phyloP scores from a whole-genome alignment of 176 grass and related monocot species.

The Carex cristatella region DNA sequence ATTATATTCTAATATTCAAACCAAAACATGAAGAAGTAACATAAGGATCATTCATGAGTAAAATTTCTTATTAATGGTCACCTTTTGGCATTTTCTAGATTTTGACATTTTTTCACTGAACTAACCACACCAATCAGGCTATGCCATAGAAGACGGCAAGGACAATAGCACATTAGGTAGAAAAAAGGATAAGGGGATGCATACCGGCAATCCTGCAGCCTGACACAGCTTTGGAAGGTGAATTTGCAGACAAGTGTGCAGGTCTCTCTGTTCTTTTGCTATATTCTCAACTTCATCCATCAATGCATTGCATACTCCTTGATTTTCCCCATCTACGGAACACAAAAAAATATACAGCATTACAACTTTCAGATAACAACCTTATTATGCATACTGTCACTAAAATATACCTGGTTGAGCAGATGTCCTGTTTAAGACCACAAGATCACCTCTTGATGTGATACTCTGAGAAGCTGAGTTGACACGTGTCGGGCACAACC shows the following conservation, averaged over 20 bases:
- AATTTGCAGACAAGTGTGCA: slow-evolving; percentile 51
- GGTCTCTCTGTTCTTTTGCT: slow-evolving; percentile 38
- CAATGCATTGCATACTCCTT: not conserved
- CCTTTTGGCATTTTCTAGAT: not conserved
- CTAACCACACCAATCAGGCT: not conserved
- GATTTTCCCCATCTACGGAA: not conserved
- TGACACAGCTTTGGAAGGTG: slow-evolving; percentile 51
- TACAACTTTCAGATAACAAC: too few relatives aligned
- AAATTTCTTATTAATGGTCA: not conserved
- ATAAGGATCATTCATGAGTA: not conserved
- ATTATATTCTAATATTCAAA: not conserved
- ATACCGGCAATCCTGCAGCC: slow-evolving; percentile 59
- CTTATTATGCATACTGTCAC: too few relatives aligned
- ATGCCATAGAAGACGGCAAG: not conserved
- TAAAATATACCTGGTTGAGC: too few relatives aligned
- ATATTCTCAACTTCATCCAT: slow-evolving; percentile 14
- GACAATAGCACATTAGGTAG: not conserved
- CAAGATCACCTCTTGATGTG: too few relatives aligned
- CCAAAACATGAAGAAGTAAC: not conserved
- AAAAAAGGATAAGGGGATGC: not conserved
- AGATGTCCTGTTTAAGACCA: too few relatives aligned
- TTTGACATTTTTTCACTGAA: not conserved
- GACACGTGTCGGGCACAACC: too few relatives aligned
- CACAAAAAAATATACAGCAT: not conserved
- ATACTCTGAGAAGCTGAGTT: too few relatives aligned